phyloP scores from a whole-genome alignment of 495 filamentous ascomycete species.

The Tuber brumale region DNA sequence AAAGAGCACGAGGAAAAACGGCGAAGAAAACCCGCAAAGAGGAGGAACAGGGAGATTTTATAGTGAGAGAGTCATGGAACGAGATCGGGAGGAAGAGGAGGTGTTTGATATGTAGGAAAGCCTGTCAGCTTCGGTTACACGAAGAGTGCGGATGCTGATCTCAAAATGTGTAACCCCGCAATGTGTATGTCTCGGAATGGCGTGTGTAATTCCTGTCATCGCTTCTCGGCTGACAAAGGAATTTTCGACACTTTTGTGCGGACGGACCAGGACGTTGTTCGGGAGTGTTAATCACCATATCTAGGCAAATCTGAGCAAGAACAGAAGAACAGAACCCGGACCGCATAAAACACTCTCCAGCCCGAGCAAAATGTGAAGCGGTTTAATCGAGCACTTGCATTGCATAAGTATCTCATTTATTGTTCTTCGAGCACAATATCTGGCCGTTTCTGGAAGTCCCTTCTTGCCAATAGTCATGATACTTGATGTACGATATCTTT shows the following conservation, averaged over 20 bases:
- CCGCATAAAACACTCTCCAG: no score
- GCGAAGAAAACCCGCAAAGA: not conserved
- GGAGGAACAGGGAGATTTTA: not conserved
- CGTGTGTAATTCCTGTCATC: not conserved
- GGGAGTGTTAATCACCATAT: no score
- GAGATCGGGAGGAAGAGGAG: not conserved
- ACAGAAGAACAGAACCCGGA: no score
- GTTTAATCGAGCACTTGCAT: not conserved
- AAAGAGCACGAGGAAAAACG: not conserved
- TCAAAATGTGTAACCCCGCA: not conserved
- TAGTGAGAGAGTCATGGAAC: not conserved
- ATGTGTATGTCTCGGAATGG: not conserved
- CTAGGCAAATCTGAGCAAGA: no score
- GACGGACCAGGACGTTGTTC: no score
- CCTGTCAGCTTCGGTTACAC: not conserved
- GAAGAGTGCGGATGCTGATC: not conserved
- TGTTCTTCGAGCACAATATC: no score
- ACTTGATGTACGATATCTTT: no score
- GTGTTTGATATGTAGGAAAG: not conserved
- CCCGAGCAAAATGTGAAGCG: not conserved
- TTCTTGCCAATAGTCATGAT: not conserved
- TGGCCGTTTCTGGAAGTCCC: no score
- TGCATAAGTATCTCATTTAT: not conserved
- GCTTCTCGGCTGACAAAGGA: not conserved
- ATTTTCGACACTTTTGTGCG: not conserved